Evolutionary conservation across 2,329 filamentous ascomycete genomes (phyloP), one percentile per base, ranked within the genome.

Genomic region (Penicillium sp.): DNA sequence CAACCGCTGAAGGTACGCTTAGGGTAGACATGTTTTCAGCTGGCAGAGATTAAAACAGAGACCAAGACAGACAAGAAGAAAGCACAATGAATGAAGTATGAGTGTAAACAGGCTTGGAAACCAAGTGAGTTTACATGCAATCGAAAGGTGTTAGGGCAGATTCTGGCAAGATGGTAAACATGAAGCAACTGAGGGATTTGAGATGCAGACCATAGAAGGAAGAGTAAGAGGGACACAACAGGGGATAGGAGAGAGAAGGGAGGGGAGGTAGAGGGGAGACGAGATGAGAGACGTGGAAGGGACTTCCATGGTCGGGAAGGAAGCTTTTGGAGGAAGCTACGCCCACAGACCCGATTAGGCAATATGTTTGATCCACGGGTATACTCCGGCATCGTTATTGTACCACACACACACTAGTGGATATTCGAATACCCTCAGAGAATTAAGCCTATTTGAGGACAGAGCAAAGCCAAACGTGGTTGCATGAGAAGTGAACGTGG

Each of bases 271-370:
- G 51, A 51, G 42, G 50, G 40, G 55, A 43, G 47, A 24, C 32
- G 49, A 31, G 47, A 39, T 43, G 44, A n/a, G 46, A 49, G 45
- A 39, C 31, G 31, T 49, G 42, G 49, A 40, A 43, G 46, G 53
- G 8, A 27, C 24, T 5, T 11, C 13, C 13, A 7, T 3, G 34
- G 13, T 43, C 21, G 49, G 43, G 43, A 50, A 21, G 55, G 51
- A 52, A 45, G 18, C 24, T 43, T 46, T 5, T 36, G 46, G 36
- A 45, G 80, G 21, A 81, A 82, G 24, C 72, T 75, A 27, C 24
- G 8, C 5, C 24, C 24, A 27, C 24, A 27, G 24, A 27, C 31
- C 31, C 31, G 31, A 34, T 34, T 34, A 34, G 31, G 31, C 31
- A 34, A 34, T 27, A 27, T 27, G 31, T 34, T 34, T 11, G 31